Evolutionary conservation across 257 asterid genomes (phyloP), one percentile per base, ranked within the genome.

Genomic region (Gynochthodes officinalis): DNA sequence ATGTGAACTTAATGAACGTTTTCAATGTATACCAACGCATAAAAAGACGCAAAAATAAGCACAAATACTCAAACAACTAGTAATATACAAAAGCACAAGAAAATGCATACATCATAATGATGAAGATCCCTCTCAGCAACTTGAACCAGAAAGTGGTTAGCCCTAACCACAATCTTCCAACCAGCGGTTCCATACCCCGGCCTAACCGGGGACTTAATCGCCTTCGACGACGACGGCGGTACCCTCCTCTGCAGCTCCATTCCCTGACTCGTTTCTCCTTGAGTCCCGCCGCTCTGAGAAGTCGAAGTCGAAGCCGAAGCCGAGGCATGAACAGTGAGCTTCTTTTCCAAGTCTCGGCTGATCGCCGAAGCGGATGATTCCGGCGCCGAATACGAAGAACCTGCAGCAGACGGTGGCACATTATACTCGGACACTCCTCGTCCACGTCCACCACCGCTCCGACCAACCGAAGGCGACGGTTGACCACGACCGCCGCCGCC

Each of bases 21-120:
- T 37, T 7, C 42, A 37, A 7, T 7, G 42, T 7, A 37, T 7
- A 37, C 6, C 42, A 37, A 2, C 3, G 42, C 42, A 37, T 37
- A 11, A 40, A 15, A 57, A 4, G 0, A 18, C 9, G 6, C 16
- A 16, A 67, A 49, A 2, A 48, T 3, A 48, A 1, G 27, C 5
- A 46, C 19, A 0, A 25, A 49, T 46, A 49, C 0, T 1, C 8
- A 57, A 23, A 1, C 35, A 7, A 57, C 10, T 12, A 54, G 11
- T 32, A 28, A 53, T 4, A 14, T 27, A 16, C 27, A 25, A 52
- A 18, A 16, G 15, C 27, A 18, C 12, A 3, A 75, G 42, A 37
- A 14, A 12, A 42, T 30, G 70, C 91, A 79, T 73, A 93, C 98
- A 42, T 93, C 97, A 7, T 93, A 89, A 33, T 93, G 98, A 15